Conservation (phyloP, 2,329 filamentous ascomycete genomes). For the Paramyrothecium roridum region DNA sequence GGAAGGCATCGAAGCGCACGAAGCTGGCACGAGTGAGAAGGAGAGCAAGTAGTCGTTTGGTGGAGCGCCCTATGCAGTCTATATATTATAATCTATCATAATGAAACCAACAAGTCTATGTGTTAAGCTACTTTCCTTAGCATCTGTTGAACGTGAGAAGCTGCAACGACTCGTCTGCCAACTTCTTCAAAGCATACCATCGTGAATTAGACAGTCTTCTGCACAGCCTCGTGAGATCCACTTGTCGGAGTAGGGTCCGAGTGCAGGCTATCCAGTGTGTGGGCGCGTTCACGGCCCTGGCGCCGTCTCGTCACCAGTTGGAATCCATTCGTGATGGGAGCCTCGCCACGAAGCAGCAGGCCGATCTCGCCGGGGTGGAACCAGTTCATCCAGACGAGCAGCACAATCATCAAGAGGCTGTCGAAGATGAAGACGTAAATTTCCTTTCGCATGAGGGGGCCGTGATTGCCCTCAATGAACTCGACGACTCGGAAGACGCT, state of each 20-base stretch:
- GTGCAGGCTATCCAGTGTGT: slow-evolving; percentile 12
- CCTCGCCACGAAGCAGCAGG: slow-evolving; percentile 16
- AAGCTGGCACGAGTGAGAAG: background rate
- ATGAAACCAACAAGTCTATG: no score
- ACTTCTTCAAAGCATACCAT: no score
- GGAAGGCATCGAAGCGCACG: background rate
- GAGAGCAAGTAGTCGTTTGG: background rate
- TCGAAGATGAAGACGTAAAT: slow-evolving; percentile 34
- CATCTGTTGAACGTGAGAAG: no score
- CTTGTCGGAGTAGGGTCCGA: slow-evolving; percentile 2
- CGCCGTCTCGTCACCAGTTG: slow-evolving; percentile 13
- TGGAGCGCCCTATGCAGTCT: background rate
- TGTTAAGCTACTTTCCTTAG: no score
- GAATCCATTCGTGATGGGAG: slow-evolving; percentile 16
- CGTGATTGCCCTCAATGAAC: slow-evolving; percentile 28
- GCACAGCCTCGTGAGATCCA: background rate
- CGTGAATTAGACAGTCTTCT: no score
- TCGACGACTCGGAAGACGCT: slow-evolving; percentile 35
- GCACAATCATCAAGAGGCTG: slow-evolving; percentile 28
- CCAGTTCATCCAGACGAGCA: slow-evolving; percentile 23
- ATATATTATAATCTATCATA: background rate
- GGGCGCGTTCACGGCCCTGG: slow-evolving; percentile 3
- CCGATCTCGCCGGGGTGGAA: slow-evolving; percentile 24
- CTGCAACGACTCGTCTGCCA: no score
- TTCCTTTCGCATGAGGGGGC: slow-evolving; percentile 29